Conservation (phyloP, 345 rosid genomes). For the Heritiera fomes region DNA sequence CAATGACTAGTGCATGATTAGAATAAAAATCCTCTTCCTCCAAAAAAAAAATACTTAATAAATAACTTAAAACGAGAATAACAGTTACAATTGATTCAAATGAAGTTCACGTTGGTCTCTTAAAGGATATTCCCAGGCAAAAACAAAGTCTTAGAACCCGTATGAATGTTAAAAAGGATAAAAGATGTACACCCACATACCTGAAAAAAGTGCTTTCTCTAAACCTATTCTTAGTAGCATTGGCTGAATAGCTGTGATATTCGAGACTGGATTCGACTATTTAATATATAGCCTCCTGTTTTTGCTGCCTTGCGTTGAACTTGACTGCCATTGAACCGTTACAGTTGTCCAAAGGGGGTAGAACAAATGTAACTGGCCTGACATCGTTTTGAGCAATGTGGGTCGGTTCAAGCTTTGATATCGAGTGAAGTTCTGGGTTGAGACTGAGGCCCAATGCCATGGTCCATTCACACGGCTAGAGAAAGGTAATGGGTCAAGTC, state of each 20-base stretch:
- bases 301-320: neutral
- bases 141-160: neutral
- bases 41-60: neutral
- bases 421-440: neutral
- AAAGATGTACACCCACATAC: neutral
- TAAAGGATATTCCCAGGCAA: neutral
- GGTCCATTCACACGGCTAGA: neutral
- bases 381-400: neutral
- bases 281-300: no score
- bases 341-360: neutral
- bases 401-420: neutral
- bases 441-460: neutral
- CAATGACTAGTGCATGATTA: no score
- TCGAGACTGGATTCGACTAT: neutral
- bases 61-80: neutral
- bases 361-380: neutral
- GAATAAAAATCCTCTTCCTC: neutral
- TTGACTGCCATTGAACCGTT: neutral
- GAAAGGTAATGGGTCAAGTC: neutral
- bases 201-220: conserved; percentile 1
- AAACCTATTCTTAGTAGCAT: neutral
- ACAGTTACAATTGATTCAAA: neutral
- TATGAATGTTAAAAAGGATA: neutral
- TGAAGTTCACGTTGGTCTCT: neutral
- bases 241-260: neutral